Conservation (phyloP, 2,329 filamentous ascomycete genomes). For the Fusarium nygamai region DNA sequence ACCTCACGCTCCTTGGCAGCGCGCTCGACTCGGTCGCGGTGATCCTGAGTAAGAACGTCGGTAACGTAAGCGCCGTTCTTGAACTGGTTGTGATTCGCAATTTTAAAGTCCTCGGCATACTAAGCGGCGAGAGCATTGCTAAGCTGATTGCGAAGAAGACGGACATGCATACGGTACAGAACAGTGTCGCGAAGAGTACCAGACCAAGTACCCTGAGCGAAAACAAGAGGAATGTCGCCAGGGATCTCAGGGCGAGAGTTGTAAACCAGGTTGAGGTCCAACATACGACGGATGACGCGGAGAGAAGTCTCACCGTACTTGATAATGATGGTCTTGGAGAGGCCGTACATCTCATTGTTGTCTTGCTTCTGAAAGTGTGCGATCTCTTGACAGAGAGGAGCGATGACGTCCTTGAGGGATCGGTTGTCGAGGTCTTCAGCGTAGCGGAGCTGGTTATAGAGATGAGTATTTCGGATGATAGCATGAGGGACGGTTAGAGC, state of each 20-base stretch:
- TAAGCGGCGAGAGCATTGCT: slow-evolving; percentile 29
- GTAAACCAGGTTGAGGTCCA: slow-evolving; percentile 33
- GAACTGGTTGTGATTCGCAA: not conserved
- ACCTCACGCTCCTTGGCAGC: slow-evolving; percentile 14
- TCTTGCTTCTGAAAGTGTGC: slow-evolving; percentile 8
- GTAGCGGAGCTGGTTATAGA: slow-evolving; percentile 6
- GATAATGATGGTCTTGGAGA: slow-evolving; percentile 27
- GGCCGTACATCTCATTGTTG: slow-evolving; percentile 18
- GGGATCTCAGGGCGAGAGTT: slow-evolving; percentile 20
- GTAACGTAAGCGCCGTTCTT: slow-evolving; percentile 7
- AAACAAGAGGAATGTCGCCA: slow-evolving; percentile 1
- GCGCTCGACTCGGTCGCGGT: slow-evolving; percentile 20
- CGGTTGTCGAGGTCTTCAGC: slow-evolving; percentile 3
- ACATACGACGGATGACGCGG: slow-evolving; percentile 28
- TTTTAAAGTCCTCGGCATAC: slow-evolving; percentile 32
- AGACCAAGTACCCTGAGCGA: slow-evolving; percentile 20
- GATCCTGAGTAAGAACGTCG: slow-evolving; percentile 24
- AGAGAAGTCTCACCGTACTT: slow-evolving; percentile 36
- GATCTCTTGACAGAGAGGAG: slow-evolving; percentile 25
- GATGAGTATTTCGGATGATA: slow-evolving; percentile 10
- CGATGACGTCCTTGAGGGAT: slow-evolving; percentile 11
- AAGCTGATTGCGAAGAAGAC: slow-evolving; percentile 23
- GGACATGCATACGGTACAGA: slow-evolving; percentile 23
- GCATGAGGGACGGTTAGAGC: slow-evolving; percentile 16
- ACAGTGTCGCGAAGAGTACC: slow-evolving; percentile 11